Base-by-base conservation (phyloP, 2,329 filamentous ascomycete species). In the Fusarium equiseti region DNA sequence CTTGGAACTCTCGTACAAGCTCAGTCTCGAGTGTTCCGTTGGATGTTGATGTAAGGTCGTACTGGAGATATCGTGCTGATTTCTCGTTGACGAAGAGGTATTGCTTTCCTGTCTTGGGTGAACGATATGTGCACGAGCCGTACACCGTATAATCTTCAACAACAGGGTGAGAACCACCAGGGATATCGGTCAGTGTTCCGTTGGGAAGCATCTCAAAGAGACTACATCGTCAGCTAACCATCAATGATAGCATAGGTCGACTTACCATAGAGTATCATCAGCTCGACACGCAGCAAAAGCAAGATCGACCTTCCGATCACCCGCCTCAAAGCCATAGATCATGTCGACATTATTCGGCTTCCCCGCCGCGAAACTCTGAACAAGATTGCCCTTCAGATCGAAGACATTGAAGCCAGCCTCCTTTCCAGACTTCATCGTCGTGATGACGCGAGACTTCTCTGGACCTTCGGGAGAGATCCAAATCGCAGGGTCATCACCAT, bases 81-180 rank as follows among this genome's bases (percentile, higher is more conserved):
- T 88, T 88, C 53, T 83, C 82, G 68, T 88, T 88, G 64, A 87
- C 85, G 54, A 87, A 87, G 24, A 88, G 81, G 59, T 86, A 87
- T 42, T 86, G 83, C 68, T 83, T 86, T 26, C 80, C 81, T 0
- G 81, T 83, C 32, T 75, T 82, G 8, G 74, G 79, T 2, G 86
- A 88, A 16, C 76, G 82, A 74, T 87, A 88, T 27, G 81, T 81
- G 66, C 83, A 88, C 9, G 85, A 87, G 18, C 85, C 86, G 71
- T 87, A 87, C 44, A 86, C 83, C 1, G 79, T 77, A 68, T 83
- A 87, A 63, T 81, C 80, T 1, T 81, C 74, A 4, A 82, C 80
- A 0, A 83, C 82, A 0, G 82, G 78, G n/a, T 87, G 85, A 9
- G 73, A 75, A 16, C 85, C 85, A 2, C 85, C 85, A 3, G 80